phyloP scores from a whole-genome alignment of 805 yeast genomes.

The Wickerhamomyces ciferrii region DNA sequence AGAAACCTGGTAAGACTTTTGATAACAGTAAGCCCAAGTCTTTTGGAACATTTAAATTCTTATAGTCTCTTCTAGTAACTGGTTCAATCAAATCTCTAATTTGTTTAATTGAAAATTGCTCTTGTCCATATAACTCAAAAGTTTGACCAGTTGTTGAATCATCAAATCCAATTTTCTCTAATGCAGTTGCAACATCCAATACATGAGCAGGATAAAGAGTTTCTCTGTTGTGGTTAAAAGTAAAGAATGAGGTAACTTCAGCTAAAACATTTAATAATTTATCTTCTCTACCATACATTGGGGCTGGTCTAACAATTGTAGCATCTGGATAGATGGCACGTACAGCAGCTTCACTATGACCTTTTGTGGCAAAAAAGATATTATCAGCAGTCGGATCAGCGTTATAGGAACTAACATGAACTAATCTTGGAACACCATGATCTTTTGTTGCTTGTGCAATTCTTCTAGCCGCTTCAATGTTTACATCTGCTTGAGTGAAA shows the following conservation, averaged over 20 bases:
- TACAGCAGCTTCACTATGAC: slow-evolving; percentile 69
- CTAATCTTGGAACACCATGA: slow-evolving; percentile 64
- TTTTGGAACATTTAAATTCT: slow-evolving; percentile 33
- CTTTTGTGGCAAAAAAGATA: slow-evolving; percentile 74
- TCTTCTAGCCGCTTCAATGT: slow-evolving; percentile 73
- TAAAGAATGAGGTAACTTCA: slow-evolving; percentile 51
- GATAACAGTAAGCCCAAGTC: slow-evolving; percentile 29
- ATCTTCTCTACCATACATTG: slow-evolving; percentile 74
- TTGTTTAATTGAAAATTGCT: slow-evolving; percentile 53
- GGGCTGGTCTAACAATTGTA: slow-evolving; percentile 83
- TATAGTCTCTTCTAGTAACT: slow-evolving; percentile 40
- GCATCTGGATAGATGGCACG: slow-evolving; percentile 64
- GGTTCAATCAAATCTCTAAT: slow-evolving; percentile 68
- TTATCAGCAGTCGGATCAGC: slow-evolving; percentile 67
- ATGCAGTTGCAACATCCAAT: slow-evolving; percentile 69
- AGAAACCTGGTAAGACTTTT: slow-evolving; percentile 30
- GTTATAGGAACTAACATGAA: slow-evolving; percentile 77
- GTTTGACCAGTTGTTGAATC: slow-evolving; percentile 75
- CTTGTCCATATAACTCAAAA: slow-evolving; percentile 72
- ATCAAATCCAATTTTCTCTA: slow-evolving; percentile 75
- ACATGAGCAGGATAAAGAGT: slow-evolving; percentile 69
- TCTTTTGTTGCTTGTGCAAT: slow-evolving; percentile 69
- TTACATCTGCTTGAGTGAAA: slow-evolving; percentile 78
- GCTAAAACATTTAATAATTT: slow-evolving; percentile 59
- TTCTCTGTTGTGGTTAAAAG: slow-evolving; percentile 62